Conservation (phyloP, 2,329 filamentous ascomycete genomes). For the Cladosporium halotolerans region DNA sequence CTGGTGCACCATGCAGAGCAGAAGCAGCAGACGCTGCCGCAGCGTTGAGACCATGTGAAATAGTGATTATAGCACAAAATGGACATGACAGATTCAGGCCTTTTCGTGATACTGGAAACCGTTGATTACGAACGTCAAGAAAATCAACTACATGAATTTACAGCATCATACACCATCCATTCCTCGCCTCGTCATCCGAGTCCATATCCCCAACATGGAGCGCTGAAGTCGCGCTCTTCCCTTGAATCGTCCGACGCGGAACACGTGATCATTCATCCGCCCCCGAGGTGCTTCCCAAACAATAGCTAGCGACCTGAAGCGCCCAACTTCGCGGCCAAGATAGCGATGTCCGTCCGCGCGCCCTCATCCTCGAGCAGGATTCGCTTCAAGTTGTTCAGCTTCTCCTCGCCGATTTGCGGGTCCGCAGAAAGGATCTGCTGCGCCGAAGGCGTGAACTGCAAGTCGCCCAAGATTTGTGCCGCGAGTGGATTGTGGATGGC, state of each 20-base stretch:
- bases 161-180: too few species aligned
- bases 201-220: too few species aligned
- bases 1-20: conserved; percentile 13
- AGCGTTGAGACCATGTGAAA: background rate
- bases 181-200: too few species aligned
- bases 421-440: conserved; percentile 33
- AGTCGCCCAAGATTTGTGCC: conserved; percentile 38
- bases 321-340: conserved; percentile 22
- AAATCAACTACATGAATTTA: too few species aligned
- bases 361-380: conserved; percentile 62
- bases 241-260: too few species aligned
- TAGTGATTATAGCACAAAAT: background rate
- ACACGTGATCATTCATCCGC: too few species aligned
- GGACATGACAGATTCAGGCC: background rate
- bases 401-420: conserved; percentile 39
- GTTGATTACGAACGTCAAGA: too few species aligned
- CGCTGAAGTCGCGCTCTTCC: too few species aligned
- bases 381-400: conserved; percentile 66
- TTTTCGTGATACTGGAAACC: too few species aligned
- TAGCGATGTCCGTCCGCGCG: conserved; percentile 53
- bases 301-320: background rate
- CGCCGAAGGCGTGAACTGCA: conserved; percentile 38
- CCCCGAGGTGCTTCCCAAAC: background rate
- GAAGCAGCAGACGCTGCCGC: conserved; percentile 7
- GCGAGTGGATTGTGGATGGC: conserved; percentile 27